A percentile compares a stretch with the other conserved stretches of the same genome.
phyloP scores from a whole-genome alignment of 345 rosid species.

The Moricandia arvensis region DNA sequence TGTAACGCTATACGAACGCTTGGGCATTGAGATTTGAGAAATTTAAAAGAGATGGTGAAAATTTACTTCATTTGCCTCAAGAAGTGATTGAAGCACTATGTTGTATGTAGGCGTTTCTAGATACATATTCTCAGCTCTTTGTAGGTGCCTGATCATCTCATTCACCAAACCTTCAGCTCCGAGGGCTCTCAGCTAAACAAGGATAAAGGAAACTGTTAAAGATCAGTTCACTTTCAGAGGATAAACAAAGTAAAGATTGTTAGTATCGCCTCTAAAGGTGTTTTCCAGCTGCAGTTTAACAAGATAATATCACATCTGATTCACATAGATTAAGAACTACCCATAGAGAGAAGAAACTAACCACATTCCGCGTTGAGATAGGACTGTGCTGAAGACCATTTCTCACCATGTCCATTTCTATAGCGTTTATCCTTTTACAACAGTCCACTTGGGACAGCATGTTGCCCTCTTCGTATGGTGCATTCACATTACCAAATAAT shows the following conservation, averaged over 20 bases:
- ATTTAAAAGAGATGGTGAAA: background rate
- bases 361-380: conserved; percentile 62
- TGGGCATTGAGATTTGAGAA: conserved; percentile 6
- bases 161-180: conserved; percentile 76
- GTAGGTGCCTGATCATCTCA: conserved; percentile 56
- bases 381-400: conserved; percentile 67
- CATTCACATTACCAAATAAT: conserved; percentile 66
- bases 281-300: background rate
- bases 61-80: conserved; percentile 60
- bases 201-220: background rate
- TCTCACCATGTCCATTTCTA: conserved; percentile 71
- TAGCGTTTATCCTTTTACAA: conserved; percentile 62
- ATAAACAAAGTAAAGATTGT: conserved; percentile 1
- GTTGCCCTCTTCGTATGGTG: conserved; percentile 68
- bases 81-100: conserved; percentile 59
- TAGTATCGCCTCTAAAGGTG: background rate
- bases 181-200: conserved; percentile 65
- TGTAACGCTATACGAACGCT: conserved; percentile 3
- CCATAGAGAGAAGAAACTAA: conserved; percentile 35
- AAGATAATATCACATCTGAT: background rate
- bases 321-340: conserved; percentile 6
- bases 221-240: background rate
- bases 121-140: conserved; percentile 47
- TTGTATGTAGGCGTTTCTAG: conserved; percentile 55
- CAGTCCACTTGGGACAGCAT: conserved; percentile 54